phyloP scores from a whole-genome alignment of 805 yeast genomes.

The Starmerella roubikii region DNA sequence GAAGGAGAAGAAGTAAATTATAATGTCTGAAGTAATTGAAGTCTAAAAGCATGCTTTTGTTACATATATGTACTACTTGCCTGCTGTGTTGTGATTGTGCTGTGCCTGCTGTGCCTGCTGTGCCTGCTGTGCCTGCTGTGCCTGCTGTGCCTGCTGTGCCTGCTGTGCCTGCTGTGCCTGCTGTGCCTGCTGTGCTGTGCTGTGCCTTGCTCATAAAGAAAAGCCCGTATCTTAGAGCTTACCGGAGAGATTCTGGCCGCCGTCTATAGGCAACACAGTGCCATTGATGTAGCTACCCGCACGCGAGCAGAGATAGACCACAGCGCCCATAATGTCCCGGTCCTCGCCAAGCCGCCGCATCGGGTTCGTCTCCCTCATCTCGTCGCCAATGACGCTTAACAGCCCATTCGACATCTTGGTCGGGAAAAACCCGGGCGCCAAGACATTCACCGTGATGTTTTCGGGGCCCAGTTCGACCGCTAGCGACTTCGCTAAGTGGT shows the following conservation, averaged over 20 bases:
- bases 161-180: no score
- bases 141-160: no score
- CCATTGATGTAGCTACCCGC: slow-evolving; percentile 55
- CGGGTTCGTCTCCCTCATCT: slow-evolving; percentile 42
- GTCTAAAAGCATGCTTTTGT: not conserved
- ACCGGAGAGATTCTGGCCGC: slow-evolving; percentile 42
- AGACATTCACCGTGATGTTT: slow-evolving; percentile 52
- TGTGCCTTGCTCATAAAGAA: no score
- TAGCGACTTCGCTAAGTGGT: slow-evolving; percentile 49
- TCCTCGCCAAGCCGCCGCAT: slow-evolving; percentile 47
- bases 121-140: no score
- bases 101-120: no score
- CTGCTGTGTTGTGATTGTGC: no score
- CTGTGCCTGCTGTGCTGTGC: no score
- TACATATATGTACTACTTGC: no score
- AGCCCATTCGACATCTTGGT: slow-evolving; percentile 61
- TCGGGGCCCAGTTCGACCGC: slow-evolving; percentile 54
- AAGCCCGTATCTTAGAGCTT: slow-evolving; percentile 19
- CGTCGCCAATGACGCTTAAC: slow-evolving; percentile 40
- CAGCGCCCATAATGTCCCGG: slow-evolving; percentile 43
- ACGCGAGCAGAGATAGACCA: slow-evolving; percentile 42
- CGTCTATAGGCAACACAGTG: slow-evolving; percentile 53
- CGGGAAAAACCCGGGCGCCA: slow-evolving; percentile 71
- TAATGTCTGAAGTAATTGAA: not conserved
- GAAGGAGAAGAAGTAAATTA: not conserved